Evolutionary conservation across 1,284 basidiomycete species (phyloP), one percentile per base, ranked within the genome.

Genomic region (Austroboletus niveus): DNA sequence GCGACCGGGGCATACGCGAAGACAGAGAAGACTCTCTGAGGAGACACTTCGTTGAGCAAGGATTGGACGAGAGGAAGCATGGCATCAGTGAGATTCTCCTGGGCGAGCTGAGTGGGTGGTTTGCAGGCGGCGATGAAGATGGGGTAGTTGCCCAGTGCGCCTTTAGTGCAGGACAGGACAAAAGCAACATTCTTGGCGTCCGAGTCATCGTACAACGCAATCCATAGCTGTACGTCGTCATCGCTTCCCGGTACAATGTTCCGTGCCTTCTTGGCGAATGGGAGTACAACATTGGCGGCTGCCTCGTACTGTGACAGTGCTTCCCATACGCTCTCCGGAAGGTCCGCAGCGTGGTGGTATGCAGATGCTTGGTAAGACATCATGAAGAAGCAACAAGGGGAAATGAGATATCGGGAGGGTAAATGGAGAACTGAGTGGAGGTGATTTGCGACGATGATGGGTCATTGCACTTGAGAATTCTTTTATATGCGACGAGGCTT

Each of bases 1-100:
- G 81, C 64, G 15, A 89, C 69, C 7, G 59, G 57, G 7, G 81
- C 74, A 2, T 74, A 72, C 4, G 83, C 79, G 55, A 89, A 90
- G 22, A 89, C 72, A 2, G 87, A 87, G 63, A 84, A 90, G 0
- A 88, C 77, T 8, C 87, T 74, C n/a, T 71, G 40, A 1, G 62
- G 39, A 11, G 62, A 57, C 29, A 74, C 70, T 12, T 59, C 57
- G 1, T 56, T 34, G 14, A 56, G 51, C 12, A 82, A 62, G 3
- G 63, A 59, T 0, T 48, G 45, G 6, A 69, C 72, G 8, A 81
- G 67, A 3, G 58, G 57, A 0, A 42, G 20, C 38, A 81, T 55
- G 20, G 73, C 65, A 6, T 69, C 70, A 2, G 63, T 49, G 5
- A 81, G 56, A 51, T 68, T 50, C 4, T 65, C 63, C 7, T 50